Percentiles rank a stretch among this genome's conserved stretches.
Evolutionary conservation across 345 rosid species (phyloP).

Genomic region (Psidium friedrichsthalianum): DNA sequence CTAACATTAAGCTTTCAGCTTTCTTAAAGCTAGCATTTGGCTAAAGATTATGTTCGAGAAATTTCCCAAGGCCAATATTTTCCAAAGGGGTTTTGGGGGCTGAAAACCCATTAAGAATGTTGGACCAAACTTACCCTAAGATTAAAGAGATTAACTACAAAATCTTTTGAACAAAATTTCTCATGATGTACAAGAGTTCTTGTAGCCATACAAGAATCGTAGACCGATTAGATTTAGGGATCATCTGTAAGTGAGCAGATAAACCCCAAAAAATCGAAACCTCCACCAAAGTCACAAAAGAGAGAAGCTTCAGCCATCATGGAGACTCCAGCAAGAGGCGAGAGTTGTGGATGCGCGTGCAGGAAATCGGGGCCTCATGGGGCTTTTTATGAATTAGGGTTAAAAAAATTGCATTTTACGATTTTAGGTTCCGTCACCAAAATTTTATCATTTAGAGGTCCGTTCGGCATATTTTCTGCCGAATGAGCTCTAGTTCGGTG

Average conservation of each 20-base stretch:
- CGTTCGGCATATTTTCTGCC: too few relatives aligned
- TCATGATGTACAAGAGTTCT: not conserved
- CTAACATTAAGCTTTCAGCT: too few relatives aligned
- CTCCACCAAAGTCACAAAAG: not conserved
- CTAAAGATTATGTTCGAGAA: too few relatives aligned
- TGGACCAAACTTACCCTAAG: not conserved
- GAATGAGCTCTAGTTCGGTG: too few relatives aligned
- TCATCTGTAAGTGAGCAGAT: not conserved
- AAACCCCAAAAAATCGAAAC: not conserved
- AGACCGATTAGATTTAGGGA: not conserved
- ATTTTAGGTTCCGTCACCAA: too few relatives aligned
- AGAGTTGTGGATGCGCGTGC: not conserved
- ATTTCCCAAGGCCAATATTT: too few relatives aligned
- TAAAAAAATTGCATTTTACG: too few relatives aligned
- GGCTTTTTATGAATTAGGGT: too few relatives aligned
- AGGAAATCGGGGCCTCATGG: not conserved
- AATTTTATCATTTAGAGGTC: too few relatives aligned
- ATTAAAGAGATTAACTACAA: not conserved
- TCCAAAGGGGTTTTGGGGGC: too few relatives aligned
- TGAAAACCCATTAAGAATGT: too few relatives aligned
- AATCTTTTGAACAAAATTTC: not conserved
- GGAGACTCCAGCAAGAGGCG: not conserved
- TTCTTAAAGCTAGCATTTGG: too few relatives aligned
- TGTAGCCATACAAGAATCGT: not conserved
- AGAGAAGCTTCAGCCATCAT: not conserved